Conservation (phyloP, 2,329 filamentous ascomycete genomes). For the Ceratocystis papillata region DNA sequence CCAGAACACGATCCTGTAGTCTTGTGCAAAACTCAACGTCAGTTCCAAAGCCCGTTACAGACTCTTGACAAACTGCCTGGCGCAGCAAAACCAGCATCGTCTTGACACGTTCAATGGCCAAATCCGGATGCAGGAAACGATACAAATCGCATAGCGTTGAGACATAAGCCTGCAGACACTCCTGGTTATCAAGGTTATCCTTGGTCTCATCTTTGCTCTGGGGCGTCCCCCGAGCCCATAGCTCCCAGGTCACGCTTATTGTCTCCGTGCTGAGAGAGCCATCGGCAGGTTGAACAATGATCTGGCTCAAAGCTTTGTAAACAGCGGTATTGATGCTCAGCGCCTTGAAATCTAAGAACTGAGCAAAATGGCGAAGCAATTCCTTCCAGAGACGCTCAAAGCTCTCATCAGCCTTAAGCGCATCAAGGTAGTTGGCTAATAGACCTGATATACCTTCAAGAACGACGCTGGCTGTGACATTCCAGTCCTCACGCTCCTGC, state of each 20-base stretch:
- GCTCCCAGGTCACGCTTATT: conserved; percentile 52
- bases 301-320: conserved; percentile 55
- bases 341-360: conserved; percentile 49
- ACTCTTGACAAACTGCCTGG: conserved; percentile 59
- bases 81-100: conserved; percentile 62
- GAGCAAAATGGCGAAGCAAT: conserved; percentile 57
- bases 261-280: conserved; percentile 41
- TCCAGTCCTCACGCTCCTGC: conserved; percentile 48
- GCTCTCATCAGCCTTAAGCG: conserved; percentile 52
- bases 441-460: conserved; percentile 62
- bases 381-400: conserved; percentile 68
- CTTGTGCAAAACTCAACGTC: conserved; percentile 65
- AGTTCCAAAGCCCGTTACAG: conserved; percentile 54
- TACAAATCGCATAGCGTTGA: conserved; percentile 68
- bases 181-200: conserved; percentile 55
- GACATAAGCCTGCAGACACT: conserved; percentile 76
- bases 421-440: conserved; percentile 63
- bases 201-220: conserved; percentile 32
- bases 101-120: conserved; percentile 52
- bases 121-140: conserved; percentile 53
- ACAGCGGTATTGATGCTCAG: conserved; percentile 62
- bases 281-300: conserved; percentile 44
- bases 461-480: conserved; percentile 64
- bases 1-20: conserved; percentile 59
- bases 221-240: conserved; percentile 52